Conservation (phyloP, 805 yeast genomes). For the Cyberlindnera galapagoensis region DNA sequence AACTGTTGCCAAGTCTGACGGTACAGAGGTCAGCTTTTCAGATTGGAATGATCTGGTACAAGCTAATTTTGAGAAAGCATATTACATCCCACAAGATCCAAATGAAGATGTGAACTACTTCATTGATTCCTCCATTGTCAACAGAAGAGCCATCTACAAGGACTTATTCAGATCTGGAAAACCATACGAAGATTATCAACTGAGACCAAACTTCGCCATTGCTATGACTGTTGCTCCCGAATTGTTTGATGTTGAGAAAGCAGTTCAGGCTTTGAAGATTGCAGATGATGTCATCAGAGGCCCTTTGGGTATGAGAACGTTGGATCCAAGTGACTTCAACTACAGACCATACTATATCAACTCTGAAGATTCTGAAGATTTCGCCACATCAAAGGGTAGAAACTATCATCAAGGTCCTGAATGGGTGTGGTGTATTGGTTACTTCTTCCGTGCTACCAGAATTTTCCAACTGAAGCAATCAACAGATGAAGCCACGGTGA, state of each 20-base stretch:
- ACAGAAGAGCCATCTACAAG: conserved; percentile 91
- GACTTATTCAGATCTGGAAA: conserved; percentile 79
- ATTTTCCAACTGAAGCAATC: conserved; percentile 38
- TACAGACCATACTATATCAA: conserved; percentile 87
- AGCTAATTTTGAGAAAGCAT: conserved; percentile 72
- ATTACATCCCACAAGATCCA: conserved; percentile 64
- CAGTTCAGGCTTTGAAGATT: conserved; percentile 53
- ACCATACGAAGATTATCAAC: conserved; percentile 88
- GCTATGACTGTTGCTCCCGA: conserved; percentile 97
- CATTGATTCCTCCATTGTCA: conserved; percentile 58
- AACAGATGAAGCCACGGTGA: conserved; percentile 32
- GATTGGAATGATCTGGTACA: conserved; percentile 72
- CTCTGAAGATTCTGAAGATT: conserved; percentile 73
- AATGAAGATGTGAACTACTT: conserved; percentile 54
- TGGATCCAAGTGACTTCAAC: conserved; percentile 89
- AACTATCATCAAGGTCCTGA: conserved; percentile 99
- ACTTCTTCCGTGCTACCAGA: conserved; percentile 72
- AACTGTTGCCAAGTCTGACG: conserved; percentile 54
- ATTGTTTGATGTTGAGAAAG: conserved; percentile 58
- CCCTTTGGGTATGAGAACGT: conserved; percentile 84
- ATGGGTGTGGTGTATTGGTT: conserved; percentile 94
- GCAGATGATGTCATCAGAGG: conserved; percentile 80
- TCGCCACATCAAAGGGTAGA: conserved; percentile 90
- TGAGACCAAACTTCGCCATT: conserved; percentile 87
- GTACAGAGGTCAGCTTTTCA: conserved; percentile 44